Evolutionary conservation across 2,329 filamentous ascomycete genomes (phyloP).

Genomic region (Alternaria arborescens): DNA sequence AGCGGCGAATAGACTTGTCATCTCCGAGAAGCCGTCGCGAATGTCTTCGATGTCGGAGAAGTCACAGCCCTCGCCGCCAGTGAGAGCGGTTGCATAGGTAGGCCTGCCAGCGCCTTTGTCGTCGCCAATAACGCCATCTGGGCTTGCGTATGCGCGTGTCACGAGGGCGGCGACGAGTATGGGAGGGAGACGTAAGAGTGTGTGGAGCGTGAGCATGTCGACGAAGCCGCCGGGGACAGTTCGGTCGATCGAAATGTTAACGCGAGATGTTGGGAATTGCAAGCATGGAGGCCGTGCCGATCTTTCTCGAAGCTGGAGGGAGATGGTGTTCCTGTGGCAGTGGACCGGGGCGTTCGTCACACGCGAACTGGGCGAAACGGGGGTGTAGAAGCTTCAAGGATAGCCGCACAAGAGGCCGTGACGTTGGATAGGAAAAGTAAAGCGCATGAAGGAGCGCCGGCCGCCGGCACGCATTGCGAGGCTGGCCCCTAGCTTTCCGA

Average conservation of each 20-base stretch:
- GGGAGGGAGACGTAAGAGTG: conserved; percentile 33
- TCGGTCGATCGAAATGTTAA: conserved; percentile 11
- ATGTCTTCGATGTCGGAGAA: conserved; percentile 37
- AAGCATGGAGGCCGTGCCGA: conserved; percentile 12
- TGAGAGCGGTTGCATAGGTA: conserved; percentile 36
- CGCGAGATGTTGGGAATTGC: background rate
- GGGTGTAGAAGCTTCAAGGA: conserved; percentile 5
- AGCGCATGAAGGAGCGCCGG: conserved; percentile 13
- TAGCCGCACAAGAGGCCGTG: conserved; percentile 3
- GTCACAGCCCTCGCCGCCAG: conserved; percentile 44
- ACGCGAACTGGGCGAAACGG: conserved; percentile 1
- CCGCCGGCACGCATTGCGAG: conserved; percentile 2
- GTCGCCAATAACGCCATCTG: conserved; percentile 37
- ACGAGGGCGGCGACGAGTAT: conserved; percentile 32
- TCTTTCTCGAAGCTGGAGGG: conserved; percentile 7
- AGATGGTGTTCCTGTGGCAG: conserved; percentile 1
- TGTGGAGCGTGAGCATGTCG: conserved; percentile 34
- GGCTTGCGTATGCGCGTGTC: conserved; percentile 32
- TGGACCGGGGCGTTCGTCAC: conserved; percentile 1
- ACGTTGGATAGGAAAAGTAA: conserved; percentile 6
- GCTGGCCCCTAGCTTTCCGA: conserved; percentile 11
- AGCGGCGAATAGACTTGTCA: conserved; percentile 41
- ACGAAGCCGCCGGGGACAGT: conserved; percentile 6
- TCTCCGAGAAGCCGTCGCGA: conserved; percentile 44
- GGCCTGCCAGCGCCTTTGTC: conserved; percentile 23